Evolutionary conservation across 495 filamentous ascomycete genomes (phyloP).

Genomic region (Niebla homalea): DNA sequence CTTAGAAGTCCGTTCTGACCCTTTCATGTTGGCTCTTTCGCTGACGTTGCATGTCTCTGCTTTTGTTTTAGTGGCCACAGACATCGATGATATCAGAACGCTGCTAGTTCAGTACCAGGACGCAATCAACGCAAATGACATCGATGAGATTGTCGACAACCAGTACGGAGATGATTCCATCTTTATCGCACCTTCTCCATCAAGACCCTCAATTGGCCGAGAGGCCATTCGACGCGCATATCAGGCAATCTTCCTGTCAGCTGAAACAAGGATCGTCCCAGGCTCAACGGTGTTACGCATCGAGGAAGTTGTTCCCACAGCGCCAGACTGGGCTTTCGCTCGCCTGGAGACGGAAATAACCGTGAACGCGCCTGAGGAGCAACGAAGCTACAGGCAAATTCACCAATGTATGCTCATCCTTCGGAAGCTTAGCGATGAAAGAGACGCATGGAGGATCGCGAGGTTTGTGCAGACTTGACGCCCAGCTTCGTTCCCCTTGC

Average conservation of each 20-base stretch:
- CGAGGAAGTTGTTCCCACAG: neutral
- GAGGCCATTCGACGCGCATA: neutral
- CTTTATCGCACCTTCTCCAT: neutral
- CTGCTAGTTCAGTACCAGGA: neutral
- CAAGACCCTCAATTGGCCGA: neutral
- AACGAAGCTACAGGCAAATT: neutral
- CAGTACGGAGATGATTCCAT: neutral
- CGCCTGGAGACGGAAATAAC: neutral
- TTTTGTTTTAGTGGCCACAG: neutral
- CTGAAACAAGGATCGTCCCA: no score
- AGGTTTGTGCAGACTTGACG: neutral
- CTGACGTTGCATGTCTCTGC: neutral
- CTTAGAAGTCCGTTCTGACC: neutral
- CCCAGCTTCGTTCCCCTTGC: no score
- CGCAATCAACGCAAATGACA: neutral
- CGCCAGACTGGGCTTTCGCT: slow-evolving; percentile 1
- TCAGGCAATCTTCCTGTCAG: neutral
- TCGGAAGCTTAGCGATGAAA: neutral
- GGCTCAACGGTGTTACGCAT: neutral
- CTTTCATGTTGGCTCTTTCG: neutral
- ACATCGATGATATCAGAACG: neutral
- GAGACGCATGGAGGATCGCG: neutral
- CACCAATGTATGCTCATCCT: neutral
- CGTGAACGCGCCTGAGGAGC: neutral
- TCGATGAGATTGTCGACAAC: neutral